phyloP scores from a whole-genome alignment of 495 filamentous ascomycete species.

The Aspergillus kassunensis region DNA sequence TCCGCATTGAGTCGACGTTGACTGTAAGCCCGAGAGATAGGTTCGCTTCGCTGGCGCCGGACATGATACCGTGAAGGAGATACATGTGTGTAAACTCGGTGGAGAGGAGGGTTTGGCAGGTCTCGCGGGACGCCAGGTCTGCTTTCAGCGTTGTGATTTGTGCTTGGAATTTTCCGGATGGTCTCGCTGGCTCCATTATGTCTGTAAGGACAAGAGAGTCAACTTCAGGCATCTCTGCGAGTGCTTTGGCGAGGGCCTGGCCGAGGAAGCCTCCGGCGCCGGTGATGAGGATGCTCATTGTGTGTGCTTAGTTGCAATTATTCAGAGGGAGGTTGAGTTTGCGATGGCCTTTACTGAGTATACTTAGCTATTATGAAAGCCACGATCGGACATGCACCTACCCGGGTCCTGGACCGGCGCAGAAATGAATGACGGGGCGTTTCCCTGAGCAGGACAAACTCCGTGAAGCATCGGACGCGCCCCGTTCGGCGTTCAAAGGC shows the following conservation, averaged over 20 bases:
- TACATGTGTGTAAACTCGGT: not conserved
- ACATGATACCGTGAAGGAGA: slow-evolving; percentile 6
- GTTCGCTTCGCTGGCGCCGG: not conserved
- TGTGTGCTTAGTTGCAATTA: no score
- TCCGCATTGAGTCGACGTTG: slow-evolving; percentile 1
- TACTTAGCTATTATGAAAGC: no score
- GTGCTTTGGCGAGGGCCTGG: slow-evolving; percentile 4
- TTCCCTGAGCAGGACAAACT: no score
- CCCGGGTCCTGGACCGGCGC: no score
- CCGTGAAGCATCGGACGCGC: no score
- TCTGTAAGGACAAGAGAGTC: not conserved
- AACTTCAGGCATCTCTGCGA: not conserved
- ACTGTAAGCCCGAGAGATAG: not conserved
- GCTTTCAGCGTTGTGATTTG: not conserved
- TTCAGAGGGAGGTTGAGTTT: no score
- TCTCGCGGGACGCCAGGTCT: not conserved
- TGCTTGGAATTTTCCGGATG: not conserved
- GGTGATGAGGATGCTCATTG: slow-evolving; percentile 6
- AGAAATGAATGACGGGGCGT: no score
- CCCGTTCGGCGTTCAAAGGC: no score
- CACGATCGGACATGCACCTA: no score
- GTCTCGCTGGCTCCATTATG: not conserved
- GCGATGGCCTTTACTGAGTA: no score
- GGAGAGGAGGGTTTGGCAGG: not conserved
- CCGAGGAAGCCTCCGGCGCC: slow-evolving; percentile 4